These are phyloP conservation scores for Auricularia sp. DNA, from an alignment of 768 basidiomycete species.

Conservation along the genomic window DNA sequence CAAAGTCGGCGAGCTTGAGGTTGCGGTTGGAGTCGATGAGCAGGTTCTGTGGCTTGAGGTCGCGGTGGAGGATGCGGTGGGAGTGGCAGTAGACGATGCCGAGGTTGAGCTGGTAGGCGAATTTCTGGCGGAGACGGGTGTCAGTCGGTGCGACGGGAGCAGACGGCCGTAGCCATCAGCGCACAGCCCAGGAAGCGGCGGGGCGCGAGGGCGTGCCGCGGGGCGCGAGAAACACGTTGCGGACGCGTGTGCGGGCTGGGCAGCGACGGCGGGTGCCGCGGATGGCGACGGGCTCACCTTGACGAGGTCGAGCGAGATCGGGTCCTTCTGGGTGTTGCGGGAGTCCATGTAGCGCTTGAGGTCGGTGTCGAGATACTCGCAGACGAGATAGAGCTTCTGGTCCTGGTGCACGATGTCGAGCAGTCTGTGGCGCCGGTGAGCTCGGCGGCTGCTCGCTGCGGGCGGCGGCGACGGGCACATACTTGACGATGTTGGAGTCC, in stretches of 20 bases:
- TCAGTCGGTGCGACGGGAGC: conserved; percentile 16
- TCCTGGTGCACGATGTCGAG: conserved; percentile 96
- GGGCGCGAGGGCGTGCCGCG: neutral
- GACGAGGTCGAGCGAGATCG: conserved; percentile 62
- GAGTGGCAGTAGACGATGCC: conserved; percentile 93
- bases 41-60: conserved; percentile 93
- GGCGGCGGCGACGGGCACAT: conserved; percentile 14
- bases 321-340: conserved; percentile 58
- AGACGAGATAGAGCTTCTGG: conserved; percentile 94
- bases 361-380: conserved; percentile 95
- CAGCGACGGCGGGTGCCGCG: neutral
- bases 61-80: conserved; percentile 92
- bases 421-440: conserved; percentile 40
- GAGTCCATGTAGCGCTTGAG: conserved; percentile 95
- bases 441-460: too few species aligned
- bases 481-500: conserved; percentile 94
- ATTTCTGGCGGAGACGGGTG: conserved; percentile 53
- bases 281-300: conserved; percentile 48
- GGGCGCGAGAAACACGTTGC: conserved; percentile 18
- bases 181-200: neutral
- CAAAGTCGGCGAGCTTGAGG: conserved; percentile 94
- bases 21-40: conserved; percentile 85
- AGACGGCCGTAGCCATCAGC: neutral
- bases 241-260: conserved; percentile 18
- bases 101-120: conserved; percentile 85